Evolutionary conservation across 2,329 filamentous ascomycete genomes (phyloP), one percentile per base, ranked within the genome.

Genomic region (Neurospora crassa): DNA sequence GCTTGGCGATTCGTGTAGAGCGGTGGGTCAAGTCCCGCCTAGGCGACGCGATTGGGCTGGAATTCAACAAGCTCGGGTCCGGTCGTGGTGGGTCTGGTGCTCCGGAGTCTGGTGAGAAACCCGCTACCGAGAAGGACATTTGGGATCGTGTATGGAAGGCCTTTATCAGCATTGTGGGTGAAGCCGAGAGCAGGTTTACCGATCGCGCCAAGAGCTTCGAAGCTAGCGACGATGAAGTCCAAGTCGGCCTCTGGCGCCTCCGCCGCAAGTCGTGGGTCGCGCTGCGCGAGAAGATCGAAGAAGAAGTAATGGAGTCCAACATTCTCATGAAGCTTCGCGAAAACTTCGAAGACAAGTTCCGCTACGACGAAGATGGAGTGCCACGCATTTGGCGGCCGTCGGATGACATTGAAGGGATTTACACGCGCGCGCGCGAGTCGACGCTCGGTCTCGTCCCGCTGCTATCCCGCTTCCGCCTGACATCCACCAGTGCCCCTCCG

Each of bases 331-430:
- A 99, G 84, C 88, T 99, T 69, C 90, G 96, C 43, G 96, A 99
- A 81, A 98, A 97, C 83, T 99, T 99, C 76, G 96, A 99, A 82
- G 96, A 99, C 83, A 97, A 97, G 82, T 99, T 99, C 87, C 91
- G 96, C 74, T 99, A 99, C 78, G 96, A 99, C 77, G 94, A 97
- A 72, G 90, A 90, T 7, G 96, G 96, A 37, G 96, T 99, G 5
- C 96, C 96, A 5, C 88, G 96, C 72, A 97, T 99, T 81, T 99
- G 96, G 96, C 90, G 94, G 34, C 96, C 96, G 1, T 94, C 91
- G 1, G 96, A 99, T 79, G 96, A 99, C 78, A 99, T 99, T 73
- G 96, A 99, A 83, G 94, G 95, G 67, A 85, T 96, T 59, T 99
- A 98, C 81, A 97, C 94, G 43, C 91, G 90, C 74, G 95, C 96